Evolutionary conservation across 176 grass and related monocot species (phyloP).

Genomic region (Saccharum officinarum): DNA sequence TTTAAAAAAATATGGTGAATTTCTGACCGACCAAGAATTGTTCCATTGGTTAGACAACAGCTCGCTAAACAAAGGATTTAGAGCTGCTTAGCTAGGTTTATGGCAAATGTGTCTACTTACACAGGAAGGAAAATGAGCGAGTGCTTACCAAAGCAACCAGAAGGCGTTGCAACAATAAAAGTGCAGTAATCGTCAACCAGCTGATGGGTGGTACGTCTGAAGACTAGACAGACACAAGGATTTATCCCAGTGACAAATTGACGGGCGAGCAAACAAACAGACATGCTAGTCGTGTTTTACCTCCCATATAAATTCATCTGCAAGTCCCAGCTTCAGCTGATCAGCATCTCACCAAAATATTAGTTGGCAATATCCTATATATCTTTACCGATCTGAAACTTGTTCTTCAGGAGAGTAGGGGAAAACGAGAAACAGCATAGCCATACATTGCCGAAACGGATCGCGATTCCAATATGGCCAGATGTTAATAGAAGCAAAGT

Average conservation of each 20-base stretch:
- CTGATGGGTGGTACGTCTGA: background rate
- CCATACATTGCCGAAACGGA: no score
- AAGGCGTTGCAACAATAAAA: background rate
- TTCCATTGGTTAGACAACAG: no score
- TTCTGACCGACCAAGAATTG: no score
- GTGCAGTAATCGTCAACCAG: background rate
- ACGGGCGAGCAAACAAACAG: no score
- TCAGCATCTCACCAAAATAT: background rate
- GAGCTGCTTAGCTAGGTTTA: no score
- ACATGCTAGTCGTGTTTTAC: no score
- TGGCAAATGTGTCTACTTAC: no score
- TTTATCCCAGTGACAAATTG: no score
- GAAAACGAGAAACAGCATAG: background rate
- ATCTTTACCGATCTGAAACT: background rate
- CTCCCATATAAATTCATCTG: background rate
- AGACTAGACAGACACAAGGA: background rate
- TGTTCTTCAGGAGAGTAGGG: background rate
- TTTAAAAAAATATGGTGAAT: no score
- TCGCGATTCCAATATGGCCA: background rate
- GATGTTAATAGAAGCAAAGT: slow-evolving; percentile 6
- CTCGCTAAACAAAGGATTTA: no score
- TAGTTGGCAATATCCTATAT: background rate
- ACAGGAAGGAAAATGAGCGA: no score
- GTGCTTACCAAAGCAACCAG: background rate
- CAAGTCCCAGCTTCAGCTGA: background rate